phyloP scores from a whole-genome alignment of 805 yeast species.

The Saccharomycopsis sp. region DNA sequence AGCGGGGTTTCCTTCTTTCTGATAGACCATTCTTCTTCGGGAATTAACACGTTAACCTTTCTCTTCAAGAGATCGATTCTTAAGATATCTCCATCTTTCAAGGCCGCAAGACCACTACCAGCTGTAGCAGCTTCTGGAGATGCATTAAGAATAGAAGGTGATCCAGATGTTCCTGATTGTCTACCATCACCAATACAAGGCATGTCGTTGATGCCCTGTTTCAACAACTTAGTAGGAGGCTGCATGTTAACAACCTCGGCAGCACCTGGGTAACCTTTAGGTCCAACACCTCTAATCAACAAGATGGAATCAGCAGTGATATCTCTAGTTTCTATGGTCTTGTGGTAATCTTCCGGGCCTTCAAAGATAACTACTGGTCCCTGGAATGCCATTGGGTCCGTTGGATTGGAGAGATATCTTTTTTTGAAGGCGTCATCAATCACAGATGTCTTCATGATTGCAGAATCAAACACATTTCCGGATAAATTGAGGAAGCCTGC shows the following conservation, averaged over 20 bases:
- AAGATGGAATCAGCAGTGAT: constrained; percentile 22
- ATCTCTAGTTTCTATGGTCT: constrained; percentile 21
- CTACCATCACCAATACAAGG: constrained; percentile 28
- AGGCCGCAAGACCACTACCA: constrained; percentile 23
- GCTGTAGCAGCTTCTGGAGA: constrained; percentile 25
- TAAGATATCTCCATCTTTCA: constrained; percentile 24
- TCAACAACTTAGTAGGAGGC: constrained; percentile 24
- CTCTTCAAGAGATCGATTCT: constrained; percentile 24
- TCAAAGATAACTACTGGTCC: constrained; percentile 26
- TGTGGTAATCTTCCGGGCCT: constrained; percentile 27
- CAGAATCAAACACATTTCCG: constrained; percentile 26
- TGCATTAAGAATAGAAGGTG: constrained; percentile 26
- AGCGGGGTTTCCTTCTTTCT: constrained; percentile 20
- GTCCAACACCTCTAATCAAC: constrained; percentile 27
- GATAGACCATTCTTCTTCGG: constrained; percentile 20
- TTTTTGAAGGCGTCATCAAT: constrained; percentile 23
- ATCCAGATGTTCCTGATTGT: constrained; percentile 27
- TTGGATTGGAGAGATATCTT: constrained; percentile 24
- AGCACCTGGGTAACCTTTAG: constrained; percentile 27
- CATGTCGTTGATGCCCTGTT: constrained; percentile 22
- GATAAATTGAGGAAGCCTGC: constrained; percentile 26
- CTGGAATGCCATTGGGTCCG: constrained; percentile 26
- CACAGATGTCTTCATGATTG: constrained; percentile 27
- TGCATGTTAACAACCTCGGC: constrained; percentile 27
- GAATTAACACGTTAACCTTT: constrained; percentile 23